phyloP scores from a whole-genome alignment of 768 basidiomycete species.

The Rossbeevera mucosa region DNA sequence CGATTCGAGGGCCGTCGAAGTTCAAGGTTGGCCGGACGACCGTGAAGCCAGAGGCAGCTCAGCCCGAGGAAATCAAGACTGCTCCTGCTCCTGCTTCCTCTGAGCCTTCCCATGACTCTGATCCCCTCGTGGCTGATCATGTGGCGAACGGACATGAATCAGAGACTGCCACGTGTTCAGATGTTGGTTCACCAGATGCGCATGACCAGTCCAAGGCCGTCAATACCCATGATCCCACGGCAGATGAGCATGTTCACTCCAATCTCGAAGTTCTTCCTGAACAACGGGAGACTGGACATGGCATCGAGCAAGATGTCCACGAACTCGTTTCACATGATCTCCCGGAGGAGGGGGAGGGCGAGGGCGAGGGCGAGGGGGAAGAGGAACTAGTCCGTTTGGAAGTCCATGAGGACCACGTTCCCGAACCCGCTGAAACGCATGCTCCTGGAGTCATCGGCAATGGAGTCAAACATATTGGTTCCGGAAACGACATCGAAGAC shows the following conservation, averaged over 20 bases:
- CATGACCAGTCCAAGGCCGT: constrained; percentile 16
- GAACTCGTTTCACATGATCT: constrained; percentile 2
- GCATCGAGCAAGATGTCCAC: constrained; percentile 6
- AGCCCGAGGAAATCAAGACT: constrained; percentile 14
- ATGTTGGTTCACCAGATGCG: constrained; percentile 15
- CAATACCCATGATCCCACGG: constrained; percentile 9
- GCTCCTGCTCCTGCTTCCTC: constrained; percentile 24
- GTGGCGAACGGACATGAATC: constrained; percentile 25
- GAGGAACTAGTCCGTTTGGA: constrained; percentile 12
- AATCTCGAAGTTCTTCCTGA: constrained; percentile 12
- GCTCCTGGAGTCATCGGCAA: constrained; percentile 6
- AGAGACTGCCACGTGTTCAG: constrained; percentile 11
- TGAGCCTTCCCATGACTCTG: constrained; percentile 19
- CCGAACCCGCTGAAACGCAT: constrained; percentile 13
- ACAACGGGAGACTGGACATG: constrained; percentile 4
- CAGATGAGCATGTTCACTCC: constrained; percentile 5
- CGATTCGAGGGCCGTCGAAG: constrained; percentile 29
- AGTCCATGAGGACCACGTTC: not conserved
- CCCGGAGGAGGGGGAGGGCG: constrained; percentile 5
- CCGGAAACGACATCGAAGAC: constrained; percentile 50
- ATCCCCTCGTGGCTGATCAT: constrained; percentile 17
- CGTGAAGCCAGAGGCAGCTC: constrained; percentile 22
- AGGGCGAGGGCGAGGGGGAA: not conserved
- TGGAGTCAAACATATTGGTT: constrained; percentile 2
- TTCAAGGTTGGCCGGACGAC: constrained; percentile 24